Evolutionary conservation across 495 filamentous ascomycete genomes (phyloP).

Genomic region (Daldinia grandis): DNA sequence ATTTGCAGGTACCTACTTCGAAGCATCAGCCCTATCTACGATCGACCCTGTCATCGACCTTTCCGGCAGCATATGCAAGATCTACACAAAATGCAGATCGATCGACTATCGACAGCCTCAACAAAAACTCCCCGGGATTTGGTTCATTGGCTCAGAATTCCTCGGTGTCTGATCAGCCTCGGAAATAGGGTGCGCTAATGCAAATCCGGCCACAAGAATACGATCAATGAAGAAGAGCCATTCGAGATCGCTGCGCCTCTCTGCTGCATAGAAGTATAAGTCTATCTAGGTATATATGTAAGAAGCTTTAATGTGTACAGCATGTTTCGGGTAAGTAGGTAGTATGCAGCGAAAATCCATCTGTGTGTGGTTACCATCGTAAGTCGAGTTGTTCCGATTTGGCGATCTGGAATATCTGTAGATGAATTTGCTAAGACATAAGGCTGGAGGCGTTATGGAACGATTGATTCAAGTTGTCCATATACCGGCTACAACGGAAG

Average conservation of each 20-base stretch:
- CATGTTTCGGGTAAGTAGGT: neutral
- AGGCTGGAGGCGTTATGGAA: neutral
- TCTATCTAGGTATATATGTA: neutral
- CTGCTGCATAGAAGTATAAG: neutral
- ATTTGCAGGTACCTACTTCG: neutral
- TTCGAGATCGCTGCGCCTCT: neutral
- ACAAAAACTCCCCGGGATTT: slow-evolving; percentile 14
- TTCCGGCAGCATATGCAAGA: slow-evolving; percentile 20
- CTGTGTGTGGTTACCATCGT: neutral
- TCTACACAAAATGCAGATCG: slow-evolving; percentile 27
- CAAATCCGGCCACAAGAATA: slow-evolving; percentile 29
- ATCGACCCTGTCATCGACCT: slow-evolving; percentile 18
- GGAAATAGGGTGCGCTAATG: slow-evolving; percentile 26
- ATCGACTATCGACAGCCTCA: slow-evolving; percentile 33
- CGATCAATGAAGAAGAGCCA: slow-evolving; percentile 12
- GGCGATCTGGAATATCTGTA: neutral
- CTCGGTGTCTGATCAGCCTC: slow-evolving; percentile 14
- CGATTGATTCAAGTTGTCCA: neutral
- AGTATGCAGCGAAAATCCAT: neutral
- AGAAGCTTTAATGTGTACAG: neutral
- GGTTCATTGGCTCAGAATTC: slow-evolving; percentile 26
- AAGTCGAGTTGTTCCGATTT: neutral
- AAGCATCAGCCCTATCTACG: slow-evolving; percentile 31
- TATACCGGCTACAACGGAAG: neutral
- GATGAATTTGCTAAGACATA: neutral